These are phyloP conservation scores for Boletus rufocinnamomeus DNA, from an alignment of 768 basidiomycete species.

Conservation along the genomic window DNA sequence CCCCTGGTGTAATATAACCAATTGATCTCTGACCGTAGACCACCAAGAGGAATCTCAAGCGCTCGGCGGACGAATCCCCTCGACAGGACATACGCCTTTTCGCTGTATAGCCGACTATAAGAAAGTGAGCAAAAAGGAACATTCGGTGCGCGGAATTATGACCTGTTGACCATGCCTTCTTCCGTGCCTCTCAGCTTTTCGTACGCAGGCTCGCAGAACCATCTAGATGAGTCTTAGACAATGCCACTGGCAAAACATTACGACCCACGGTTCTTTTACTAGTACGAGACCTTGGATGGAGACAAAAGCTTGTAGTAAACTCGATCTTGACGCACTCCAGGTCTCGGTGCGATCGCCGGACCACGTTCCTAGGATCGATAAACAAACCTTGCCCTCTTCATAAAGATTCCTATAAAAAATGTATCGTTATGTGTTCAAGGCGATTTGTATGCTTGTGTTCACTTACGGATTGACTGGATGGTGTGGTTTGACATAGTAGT, in stretches of 20 bases:
- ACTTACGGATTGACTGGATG: conserved; percentile 71
- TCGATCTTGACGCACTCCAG: conserved; percentile 84
- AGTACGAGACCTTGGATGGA: conserved; percentile 94
- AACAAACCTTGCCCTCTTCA: conserved; percentile 92
- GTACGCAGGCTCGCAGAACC: conserved; percentile 92
- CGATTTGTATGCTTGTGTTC: neutral
- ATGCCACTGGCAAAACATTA: neutral
- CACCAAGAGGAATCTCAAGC: conserved; percentile 73
- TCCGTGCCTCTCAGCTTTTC: conserved; percentile 90
- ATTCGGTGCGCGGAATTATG: conserved; percentile 10
- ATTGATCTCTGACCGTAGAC: conserved; percentile 69
- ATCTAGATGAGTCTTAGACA: conserved; percentile 43
- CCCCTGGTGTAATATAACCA: conserved; percentile 70
- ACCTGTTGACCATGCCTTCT: conserved; percentile 89
- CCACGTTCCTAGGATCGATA: conserved; percentile 93
- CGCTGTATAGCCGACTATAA: conserved; percentile 84
- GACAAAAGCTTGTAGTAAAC: conserved; percentile 87
- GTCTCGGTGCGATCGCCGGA: conserved; percentile 84
- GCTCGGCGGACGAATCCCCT: conserved; percentile 90
- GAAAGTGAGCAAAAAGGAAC: conserved; percentile 2
- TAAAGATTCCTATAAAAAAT: conserved; percentile 72
- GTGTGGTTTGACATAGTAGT: neutral
- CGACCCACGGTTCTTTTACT: conserved; percentile 85
- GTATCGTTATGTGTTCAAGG: neutral
- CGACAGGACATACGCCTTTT: conserved; percentile 90